A percentile compares a stretch with the other conserved stretches of the same genome.
Conservation (phyloP, 345 rosid species). For the Adansonia digitata region DNA sequence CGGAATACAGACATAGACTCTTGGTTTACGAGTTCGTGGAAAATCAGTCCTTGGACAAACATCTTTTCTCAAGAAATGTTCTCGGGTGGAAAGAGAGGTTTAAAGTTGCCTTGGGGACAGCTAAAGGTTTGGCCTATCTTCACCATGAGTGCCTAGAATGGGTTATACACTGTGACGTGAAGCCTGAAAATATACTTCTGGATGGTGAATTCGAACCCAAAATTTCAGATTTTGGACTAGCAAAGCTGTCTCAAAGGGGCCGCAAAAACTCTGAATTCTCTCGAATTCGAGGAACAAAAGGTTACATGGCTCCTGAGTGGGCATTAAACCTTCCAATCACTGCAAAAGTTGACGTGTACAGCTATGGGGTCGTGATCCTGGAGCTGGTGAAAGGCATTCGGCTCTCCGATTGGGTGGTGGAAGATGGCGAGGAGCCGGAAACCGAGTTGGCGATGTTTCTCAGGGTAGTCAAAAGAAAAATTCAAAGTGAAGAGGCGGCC, state of each 20-base stretch:
- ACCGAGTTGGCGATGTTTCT: slow-evolving; percentile 25
- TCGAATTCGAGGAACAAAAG: slow-evolving; percentile 33
- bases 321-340: slow-evolving; percentile 16
- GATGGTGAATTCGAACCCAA: slow-evolving; percentile 44
- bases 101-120: slow-evolving; percentile 48
- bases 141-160: slow-evolving; percentile 53
- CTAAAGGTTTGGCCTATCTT: slow-evolving; percentile 49
- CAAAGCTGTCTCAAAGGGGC: slow-evolving; percentile 35
- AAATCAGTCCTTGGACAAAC: slow-evolving; percentile 46
- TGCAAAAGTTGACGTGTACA: slow-evolving; percentile 36
- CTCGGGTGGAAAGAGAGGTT: slow-evolving; percentile 48
- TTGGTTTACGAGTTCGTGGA: slow-evolving; percentile 43
- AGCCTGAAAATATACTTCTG: slow-evolving; percentile 53
- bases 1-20: slow-evolving; percentile 34
- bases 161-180: slow-evolving; percentile 54
- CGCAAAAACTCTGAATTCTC: slow-evolving; percentile 19
- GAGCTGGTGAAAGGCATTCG: slow-evolving; percentile 38
- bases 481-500: slow-evolving; percentile 12
- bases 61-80: slow-evolving; percentile 23
- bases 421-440: slow-evolving; percentile 27
- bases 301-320: slow-evolving; percentile 25
- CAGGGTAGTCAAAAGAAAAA: slow-evolving; percentile 22
- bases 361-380: slow-evolving; percentile 39
- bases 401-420: slow-evolving; percentile 23
- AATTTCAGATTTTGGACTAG: slow-evolving; percentile 49